Conservation (phyloP, 2,329 filamentous ascomycete genomes). For the Ceratocystis ficicola region DNA sequence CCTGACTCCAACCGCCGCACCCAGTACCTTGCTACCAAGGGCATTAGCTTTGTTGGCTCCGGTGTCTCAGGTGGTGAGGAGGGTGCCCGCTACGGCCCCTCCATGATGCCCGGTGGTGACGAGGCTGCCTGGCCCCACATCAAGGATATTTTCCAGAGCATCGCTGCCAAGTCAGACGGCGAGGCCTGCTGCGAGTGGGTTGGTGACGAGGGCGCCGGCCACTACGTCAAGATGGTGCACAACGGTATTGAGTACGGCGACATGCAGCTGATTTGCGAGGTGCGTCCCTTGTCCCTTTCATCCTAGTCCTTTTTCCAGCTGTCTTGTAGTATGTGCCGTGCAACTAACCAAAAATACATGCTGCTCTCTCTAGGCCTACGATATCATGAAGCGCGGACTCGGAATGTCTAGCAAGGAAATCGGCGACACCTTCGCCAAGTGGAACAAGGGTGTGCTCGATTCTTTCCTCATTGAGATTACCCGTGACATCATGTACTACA, state of each 20-base stretch:
- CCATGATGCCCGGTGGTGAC: conserved; percentile 97
- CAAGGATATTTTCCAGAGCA: conserved; percentile 98
- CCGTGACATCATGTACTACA: conserved; percentile 95
- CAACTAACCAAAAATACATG: no score
- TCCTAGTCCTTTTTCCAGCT: neutral
- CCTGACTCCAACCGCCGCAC: conserved; percentile 97
- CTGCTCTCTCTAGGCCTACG: conserved; percentile 62
- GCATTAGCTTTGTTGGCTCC: conserved; percentile 87
- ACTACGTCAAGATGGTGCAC: conserved; percentile 99
- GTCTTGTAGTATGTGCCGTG: no score
- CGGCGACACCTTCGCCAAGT: conserved; percentile 82
- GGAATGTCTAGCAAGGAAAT: conserved; percentile 87
- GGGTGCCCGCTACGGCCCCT: conserved; percentile 93
- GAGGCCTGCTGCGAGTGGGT: conserved; percentile 99
- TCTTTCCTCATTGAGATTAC: conserved; percentile 99
- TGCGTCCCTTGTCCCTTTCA: conserved; percentile 31
- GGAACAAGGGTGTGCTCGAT: conserved; percentile 98
- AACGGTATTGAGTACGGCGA: conserved; percentile 99
- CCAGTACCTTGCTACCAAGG: conserved; percentile 74
- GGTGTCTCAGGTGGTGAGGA: conserved; percentile 99
- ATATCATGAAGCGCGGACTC: conserved; percentile 98
- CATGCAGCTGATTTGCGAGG: conserved; percentile 99
- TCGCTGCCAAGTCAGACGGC: conserved; percentile 91
- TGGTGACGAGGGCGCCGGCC: conserved; percentile 95
- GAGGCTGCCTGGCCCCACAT: conserved; percentile 96